Evolutionary conservation across 2,329 filamentous ascomycete genomes (phyloP), one percentile per base, ranked within the genome.

Genomic region (Zasmidium cellare): DNA sequence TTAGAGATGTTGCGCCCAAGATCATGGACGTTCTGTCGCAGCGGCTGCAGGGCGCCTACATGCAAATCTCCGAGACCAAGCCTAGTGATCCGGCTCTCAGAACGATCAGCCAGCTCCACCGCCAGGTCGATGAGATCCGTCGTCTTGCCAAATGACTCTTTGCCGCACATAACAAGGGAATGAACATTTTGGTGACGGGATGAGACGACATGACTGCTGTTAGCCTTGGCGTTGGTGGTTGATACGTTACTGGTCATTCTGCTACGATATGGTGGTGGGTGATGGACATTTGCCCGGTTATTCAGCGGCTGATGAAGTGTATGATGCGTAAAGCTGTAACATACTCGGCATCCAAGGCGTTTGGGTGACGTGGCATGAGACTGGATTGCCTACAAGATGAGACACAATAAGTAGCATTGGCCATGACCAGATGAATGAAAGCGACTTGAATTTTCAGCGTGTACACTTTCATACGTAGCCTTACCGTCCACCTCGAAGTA

Each of bases 1-100:
- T 86, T 55, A 75, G 72, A 46, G 81, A 85, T 55, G 80, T 86
- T 18, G 79, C 80, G 12, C 82, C 82, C 1, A 79, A 79, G 68
- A 85, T 86, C 60, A 83, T 87, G 79, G 81, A 84, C 28, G 80
- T 85, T 56, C 74, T 87, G 47, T 78, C 77, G 49, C 76, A 83
- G 66, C 81, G 84, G 49, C 74, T 87, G 48, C 81, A 85, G 55
- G 74, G 72, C 25, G 75, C 83, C 19, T 86, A 85, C 71, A 83
- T 85, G 76, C 70, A 76, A 22, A 76, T 85, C 53, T 81, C 82
- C 3, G 78, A 84, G 70, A 76, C 69, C 45, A 76, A 78, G 41
- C 80, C 81, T 1, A 80, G 82, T 63, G 78, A 77, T n/a, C 73
- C 58, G 9, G 74, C 65, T 18, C 57, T 84, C 53, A 64, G 65